Base-by-base conservation (phyloP, 768 basidiomycete species). In the Tubosaeta brunneosetosa region DNA sequence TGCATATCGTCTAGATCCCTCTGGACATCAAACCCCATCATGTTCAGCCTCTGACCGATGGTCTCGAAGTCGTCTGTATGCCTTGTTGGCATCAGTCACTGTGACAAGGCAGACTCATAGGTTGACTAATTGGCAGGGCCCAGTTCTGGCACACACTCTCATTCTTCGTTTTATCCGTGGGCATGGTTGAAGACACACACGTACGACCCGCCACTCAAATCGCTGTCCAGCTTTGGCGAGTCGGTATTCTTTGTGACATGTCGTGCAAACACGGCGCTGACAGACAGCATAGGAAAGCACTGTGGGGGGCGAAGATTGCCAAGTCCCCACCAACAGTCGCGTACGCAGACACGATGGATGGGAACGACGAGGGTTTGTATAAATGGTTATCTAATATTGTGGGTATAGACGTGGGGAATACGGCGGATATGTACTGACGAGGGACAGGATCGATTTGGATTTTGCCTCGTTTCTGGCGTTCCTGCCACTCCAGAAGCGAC, bases 111-210 rank as follows among this genome's bases (percentile, higher is more conserved):
- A 22, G 19, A 33, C 48, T 61, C 9, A 54, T 32, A 19, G 25
- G 3, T 17, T 29, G 45, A 34, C 41, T 13, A 14, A 47, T 34
- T 29, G 29, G 6, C 49, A 70, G 67, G 67, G 67, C 56, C 64
- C 10, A 48, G 36, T 10, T 40, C 55, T 3, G 45, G 55, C 12
- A 69, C 79, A 11, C 71, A 78, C 46, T 72, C 76, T 1, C 94
- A 97, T 64, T 69, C 77, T n/a, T 94, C 93, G 0, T 58, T 86
- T 46, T 97, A 91, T 62, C 92, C 94, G 0, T 92, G 91, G 87
- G 72, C 80, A 34, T 95, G 93, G 87, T 77, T 97, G 4, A 76
- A 77, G 61, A 65, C 71, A 55, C 83, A 91, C 55, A 84, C 91
- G 4, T 95, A 94, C 64, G 88, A 94, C 63, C 91, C 92, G 9